Evolutionary conservation across 176 grass and related monocot species (phyloP).

Genomic region (Raddia guianensis): DNA sequence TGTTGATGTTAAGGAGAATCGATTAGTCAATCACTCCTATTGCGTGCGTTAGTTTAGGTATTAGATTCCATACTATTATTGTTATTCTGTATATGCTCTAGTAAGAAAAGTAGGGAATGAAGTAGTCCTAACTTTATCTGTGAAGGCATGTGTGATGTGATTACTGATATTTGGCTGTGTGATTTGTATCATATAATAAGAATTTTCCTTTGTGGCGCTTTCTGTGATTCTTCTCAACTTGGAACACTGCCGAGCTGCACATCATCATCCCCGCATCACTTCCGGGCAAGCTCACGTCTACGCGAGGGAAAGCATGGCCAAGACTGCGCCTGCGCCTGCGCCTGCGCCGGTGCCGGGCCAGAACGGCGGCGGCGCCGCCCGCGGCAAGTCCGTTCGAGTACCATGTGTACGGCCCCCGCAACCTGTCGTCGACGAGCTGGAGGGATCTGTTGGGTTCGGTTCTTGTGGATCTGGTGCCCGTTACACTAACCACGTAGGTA

Average conservation of each 20-base stretch:
- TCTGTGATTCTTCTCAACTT: conserved; percentile 42
- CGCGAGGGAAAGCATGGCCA: conserved; percentile 36
- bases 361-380: not conserved
- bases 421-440: conserved; percentile 65
- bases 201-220: conserved; percentile 2
- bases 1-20: not conserved
- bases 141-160: not conserved
- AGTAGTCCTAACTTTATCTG: not conserved
- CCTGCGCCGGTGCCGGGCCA: not conserved
- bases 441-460: not conserved
- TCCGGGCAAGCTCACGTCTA: not conserved
- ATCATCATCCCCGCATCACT: not conserved
- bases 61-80: not conserved
- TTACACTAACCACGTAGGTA: too few relatives aligned
- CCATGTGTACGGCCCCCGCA: conserved; percentile 67
- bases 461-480: too few relatives aligned
- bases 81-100: not conserved
- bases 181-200: not conserved
- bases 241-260: not conserved
- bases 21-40: not conserved
- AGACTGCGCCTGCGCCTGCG: not conserved
- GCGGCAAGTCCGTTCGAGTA: conserved; percentile 53
- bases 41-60: not conserved
- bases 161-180: not conserved
- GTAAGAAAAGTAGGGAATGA: not conserved